A percentile compares a stretch with the other conserved stretches of the same genome.
These are phyloP conservation scores for Selaginella moellendorffii DNA, from an alignment of 75 land plant genomes.

Conservation along the genomic window DNA sequence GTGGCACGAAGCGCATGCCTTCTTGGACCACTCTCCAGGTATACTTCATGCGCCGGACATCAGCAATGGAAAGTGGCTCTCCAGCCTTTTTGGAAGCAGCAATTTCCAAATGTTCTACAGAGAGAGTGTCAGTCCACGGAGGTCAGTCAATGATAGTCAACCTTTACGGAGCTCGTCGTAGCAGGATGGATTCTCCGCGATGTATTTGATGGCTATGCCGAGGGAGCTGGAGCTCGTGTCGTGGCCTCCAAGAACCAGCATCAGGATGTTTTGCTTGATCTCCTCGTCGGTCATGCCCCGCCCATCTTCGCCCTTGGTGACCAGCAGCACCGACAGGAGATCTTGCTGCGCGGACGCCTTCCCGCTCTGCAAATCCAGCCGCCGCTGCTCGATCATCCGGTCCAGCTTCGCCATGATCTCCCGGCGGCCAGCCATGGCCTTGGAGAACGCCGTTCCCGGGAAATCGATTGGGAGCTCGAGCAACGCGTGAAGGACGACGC, in stretches of 20 bases:
- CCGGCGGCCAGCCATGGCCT: slow-evolving; percentile 12
- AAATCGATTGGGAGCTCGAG: slow-evolving; percentile 3
- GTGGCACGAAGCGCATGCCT: no score
- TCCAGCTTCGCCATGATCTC: slow-evolving; percentile 9
- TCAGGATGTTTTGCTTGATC: slow-evolving; percentile 32
- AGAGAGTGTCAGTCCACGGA: no score
- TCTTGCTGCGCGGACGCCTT: no score
- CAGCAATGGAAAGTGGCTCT: no score
- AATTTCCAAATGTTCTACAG: no score
- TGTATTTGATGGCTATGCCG: slow-evolving; percentile 25
- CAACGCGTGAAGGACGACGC: slow-evolving; percentile 4
- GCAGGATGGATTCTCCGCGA: no score
- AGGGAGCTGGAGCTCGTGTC: slow-evolving; percentile 27
- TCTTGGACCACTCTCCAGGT: slow-evolving; percentile 38
- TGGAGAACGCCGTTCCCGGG: slow-evolving; percentile 18
- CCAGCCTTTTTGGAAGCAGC: no score
- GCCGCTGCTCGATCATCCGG: neutral
- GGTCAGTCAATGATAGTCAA: no score
- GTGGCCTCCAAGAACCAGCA: slow-evolving; percentile 32
- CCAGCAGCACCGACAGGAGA: no score
- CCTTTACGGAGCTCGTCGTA: no score
- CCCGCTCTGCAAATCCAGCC: neutral
- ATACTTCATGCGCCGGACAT: no score
- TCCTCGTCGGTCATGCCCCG: slow-evolving; percentile 23
- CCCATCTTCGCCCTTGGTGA: no score